Percentiles rank a stretch among this genome's conserved stretches.
phyloP scores from a whole-genome alignment of 805 yeast species.

The Ogataea haglerorum region DNA sequence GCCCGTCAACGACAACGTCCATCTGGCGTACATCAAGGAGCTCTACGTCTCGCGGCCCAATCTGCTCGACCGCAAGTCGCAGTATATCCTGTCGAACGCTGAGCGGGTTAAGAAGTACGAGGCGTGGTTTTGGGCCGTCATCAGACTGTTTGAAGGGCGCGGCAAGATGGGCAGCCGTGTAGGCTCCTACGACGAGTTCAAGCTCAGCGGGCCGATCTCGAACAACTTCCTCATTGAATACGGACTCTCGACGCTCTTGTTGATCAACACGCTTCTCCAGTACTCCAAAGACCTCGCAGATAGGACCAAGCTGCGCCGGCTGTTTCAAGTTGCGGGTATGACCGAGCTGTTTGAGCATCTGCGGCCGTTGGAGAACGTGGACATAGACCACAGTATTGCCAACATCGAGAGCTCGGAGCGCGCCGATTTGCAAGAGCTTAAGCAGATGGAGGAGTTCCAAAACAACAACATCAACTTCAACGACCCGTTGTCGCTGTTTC shows the following conservation, averaged over 20 bases:
- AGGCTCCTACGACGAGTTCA: conserved; percentile 85
- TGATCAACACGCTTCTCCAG: conserved; percentile 46
- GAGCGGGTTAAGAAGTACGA: conserved; percentile 31
- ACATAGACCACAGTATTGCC: conserved; percentile 41
- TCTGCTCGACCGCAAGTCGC: conserved; percentile 27
- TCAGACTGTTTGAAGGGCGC: conserved; percentile 49
- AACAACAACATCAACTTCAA: conserved; percentile 53
- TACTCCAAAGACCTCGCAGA: conserved; percentile 36
- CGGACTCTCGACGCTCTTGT: conserved; percentile 47
- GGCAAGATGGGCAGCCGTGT: conserved; percentile 90
- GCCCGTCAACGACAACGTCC: conserved; percentile 34
- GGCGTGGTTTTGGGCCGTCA: conserved; percentile 34
- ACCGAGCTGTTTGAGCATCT: conserved; percentile 35
- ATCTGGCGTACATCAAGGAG: conserved; percentile 28
- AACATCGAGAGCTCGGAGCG: conserved; percentile 39
- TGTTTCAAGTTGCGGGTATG: conserved; percentile 41
- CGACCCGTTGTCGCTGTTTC: conserved; percentile 68
- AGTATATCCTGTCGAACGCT: conserved; percentile 23
- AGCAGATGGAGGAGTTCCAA: conserved; percentile 35
- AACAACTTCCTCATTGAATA: conserved; percentile 61
- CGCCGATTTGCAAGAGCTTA: conserved; percentile 41
- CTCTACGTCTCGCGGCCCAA: conserved; percentile 22
- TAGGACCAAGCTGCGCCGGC: conserved; percentile 47
- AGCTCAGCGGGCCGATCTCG: conserved; percentile 48
- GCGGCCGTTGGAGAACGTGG: conserved; percentile 39